A percentile compares a stretch with the other conserved stretches of the same genome.
Conservation (phyloP, 2,329 filamentous ascomycete genomes). For the Metarhizium brunneum region DNA sequence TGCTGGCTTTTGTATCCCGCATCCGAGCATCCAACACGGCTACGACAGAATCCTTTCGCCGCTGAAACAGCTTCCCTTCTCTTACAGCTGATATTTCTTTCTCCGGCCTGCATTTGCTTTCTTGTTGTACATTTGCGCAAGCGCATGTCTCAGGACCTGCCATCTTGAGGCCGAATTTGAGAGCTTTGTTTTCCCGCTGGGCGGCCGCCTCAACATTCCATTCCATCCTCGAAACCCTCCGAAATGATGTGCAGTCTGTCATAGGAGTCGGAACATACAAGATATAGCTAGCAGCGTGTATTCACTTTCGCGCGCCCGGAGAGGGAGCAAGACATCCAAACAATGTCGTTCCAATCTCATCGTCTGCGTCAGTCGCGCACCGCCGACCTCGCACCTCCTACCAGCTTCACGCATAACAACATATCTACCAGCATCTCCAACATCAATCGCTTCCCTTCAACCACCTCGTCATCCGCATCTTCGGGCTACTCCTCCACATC, state of each 20-base stretch:
- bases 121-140: not conserved
- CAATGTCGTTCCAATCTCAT: conserved; percentile 49
- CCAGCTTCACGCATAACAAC: not conserved
- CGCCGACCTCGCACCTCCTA: conserved; percentile 24
- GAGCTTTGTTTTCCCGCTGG: not conserved
- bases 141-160: conserved; percentile 1
- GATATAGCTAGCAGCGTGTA: not conserved
- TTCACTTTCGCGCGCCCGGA: conserved; percentile 8
- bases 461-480: conserved; percentile 61
- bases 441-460: conserved; percentile 56
- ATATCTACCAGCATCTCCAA: conserved; percentile 18
- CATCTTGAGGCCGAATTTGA: not conserved
- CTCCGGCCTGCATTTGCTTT: not conserved
- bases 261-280: not conserved
- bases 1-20: not conserved
- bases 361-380: conserved; percentile 49
- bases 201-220: not conserved
- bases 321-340: conserved; percentile 16
- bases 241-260: conserved; percentile 4
- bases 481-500: conserved; percentile 56
- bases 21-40: not conserved
- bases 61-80: not conserved
- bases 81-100: not conserved
- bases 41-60: not conserved
- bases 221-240: not conserved